These are phyloP conservation scores for Pulveroboletus ravenelii DNA, from an alignment of 768 basidiomycete species.

Conservation along the genomic window DNA sequence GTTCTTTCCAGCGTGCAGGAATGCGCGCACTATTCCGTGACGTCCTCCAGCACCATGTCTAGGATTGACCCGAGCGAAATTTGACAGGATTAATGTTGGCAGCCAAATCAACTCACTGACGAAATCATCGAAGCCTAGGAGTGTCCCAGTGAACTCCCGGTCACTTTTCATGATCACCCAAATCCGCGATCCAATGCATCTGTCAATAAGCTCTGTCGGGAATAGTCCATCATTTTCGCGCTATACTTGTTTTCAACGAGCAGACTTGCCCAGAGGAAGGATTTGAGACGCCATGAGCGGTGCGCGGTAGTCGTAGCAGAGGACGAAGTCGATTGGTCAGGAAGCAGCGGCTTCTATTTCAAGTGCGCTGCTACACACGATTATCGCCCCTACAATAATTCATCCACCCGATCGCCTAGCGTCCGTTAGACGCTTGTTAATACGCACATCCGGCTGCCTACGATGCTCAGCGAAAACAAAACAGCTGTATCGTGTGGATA, in stretches of 20 bases:
- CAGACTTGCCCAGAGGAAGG: constrained; percentile 72
- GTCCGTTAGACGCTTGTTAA: constrained; percentile 33
- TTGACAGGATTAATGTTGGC: not conserved
- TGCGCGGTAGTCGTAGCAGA: constrained; percentile 27
- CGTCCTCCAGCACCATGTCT: constrained; percentile 97
- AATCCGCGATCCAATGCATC: constrained; percentile 94
- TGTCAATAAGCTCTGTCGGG: constrained; percentile 82
- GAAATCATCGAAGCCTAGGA: constrained; percentile 97
- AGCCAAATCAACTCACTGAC: constrained; percentile 73
- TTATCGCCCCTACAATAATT: constrained; percentile 22
- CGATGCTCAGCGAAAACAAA: constrained; percentile 20
- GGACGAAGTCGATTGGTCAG: not conserved
- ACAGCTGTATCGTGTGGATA: constrained; percentile 4
- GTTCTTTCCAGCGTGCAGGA: not conserved
- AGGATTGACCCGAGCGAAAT: not conserved
- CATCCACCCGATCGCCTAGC: constrained; percentile 18
- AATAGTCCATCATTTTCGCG: not conserved
- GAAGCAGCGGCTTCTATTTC: constrained; percentile 5
- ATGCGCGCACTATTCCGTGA: constrained; percentile 82
- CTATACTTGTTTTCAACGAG: not conserved
- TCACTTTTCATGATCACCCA: constrained; percentile 99
- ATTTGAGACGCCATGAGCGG: constrained; percentile 90
- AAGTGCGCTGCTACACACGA: constrained; percentile 3
- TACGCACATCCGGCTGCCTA: constrained; percentile 21
- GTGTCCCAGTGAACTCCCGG: constrained; percentile 91